phyloP scores from a whole-genome alignment of 2,329 filamentous ascomycete genomes.

The Sporothrix variecibatus region DNA sequence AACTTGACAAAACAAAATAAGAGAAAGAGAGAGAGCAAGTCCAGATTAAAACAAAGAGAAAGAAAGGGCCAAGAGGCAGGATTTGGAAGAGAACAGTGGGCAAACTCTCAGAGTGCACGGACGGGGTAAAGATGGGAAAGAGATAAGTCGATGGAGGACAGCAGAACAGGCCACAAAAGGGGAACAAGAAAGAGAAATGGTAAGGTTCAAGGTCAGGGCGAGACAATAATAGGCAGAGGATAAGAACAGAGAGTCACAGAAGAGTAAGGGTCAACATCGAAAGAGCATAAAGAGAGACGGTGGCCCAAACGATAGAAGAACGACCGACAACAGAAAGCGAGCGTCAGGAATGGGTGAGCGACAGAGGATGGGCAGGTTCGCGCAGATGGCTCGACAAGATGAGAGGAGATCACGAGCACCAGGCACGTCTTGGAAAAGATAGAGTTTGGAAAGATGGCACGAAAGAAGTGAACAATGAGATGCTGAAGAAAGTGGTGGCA shows the following conservation, averaged over 20 bases:
- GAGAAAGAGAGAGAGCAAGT: not conserved
- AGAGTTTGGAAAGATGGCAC: slow-evolving; percentile 6
- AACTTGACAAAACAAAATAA: not conserved
- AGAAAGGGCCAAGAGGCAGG: slow-evolving; percentile 3
- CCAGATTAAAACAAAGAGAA: slow-evolving; percentile 11
- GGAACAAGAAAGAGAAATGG: not conserved
- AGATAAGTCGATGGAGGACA: slow-evolving; percentile 9
- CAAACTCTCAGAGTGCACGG: slow-evolving; percentile 18
- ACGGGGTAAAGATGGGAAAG: not conserved
- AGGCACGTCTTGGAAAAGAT: not conserved
- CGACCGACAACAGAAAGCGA: not conserved
- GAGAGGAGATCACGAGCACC: slow-evolving; percentile 10
- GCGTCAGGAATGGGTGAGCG: not conserved
- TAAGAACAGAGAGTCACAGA: not conserved
- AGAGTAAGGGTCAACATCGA: not conserved
- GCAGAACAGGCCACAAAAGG: slow-evolving; percentile 21
- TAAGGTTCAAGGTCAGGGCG: not conserved
- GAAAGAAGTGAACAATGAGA: not conserved
- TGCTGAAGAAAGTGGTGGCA: not conserved
- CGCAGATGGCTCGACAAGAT: slow-evolving; percentile 16
- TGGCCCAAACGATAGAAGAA: not conserved
- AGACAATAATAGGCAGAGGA: not conserved
- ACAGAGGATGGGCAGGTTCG: slow-evolving; percentile 11
- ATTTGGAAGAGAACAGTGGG: not conserved
- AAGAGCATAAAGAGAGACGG: not conserved